Base-by-base conservation (phyloP, 192 early-diverging fungal species). In the Kappamyces sp. region DNA sequence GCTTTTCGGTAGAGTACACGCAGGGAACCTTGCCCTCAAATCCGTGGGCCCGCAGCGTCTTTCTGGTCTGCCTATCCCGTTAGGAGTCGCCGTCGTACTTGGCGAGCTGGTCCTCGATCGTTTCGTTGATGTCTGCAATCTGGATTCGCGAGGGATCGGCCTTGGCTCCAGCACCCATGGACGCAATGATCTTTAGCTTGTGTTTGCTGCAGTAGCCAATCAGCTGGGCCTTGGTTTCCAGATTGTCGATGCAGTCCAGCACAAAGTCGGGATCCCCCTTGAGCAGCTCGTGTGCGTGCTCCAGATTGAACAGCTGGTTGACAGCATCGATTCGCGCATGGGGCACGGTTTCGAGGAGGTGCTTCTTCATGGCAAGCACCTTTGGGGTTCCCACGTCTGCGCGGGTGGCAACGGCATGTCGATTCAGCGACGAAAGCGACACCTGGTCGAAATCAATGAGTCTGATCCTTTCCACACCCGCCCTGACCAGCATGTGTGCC, bases 371-470 rank as follows among this genome's bases (percentile, higher is more conserved):
- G 11, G 86, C 80, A 1, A 66, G 62, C 0, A 89, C 88, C 72
- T 98, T 96, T 45, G 92, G 83, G 1, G 79, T 91, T 2, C 93
- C 92, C 4, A 96, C 91, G 62, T 91, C 91, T 1, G 80, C 83
- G n/a, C 86, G 83, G 0, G 86, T 89, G 4, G 93, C 93, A 2
- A 95, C 90, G 0, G 92, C 91, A 53, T 98, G 95, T 41, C 95
- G 77, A 69, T 98, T 98, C 58, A 98, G 74, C n/a, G 80, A 84
- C 40, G 90, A 91, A 22, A 96, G 71, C 1, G 93, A 90, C 11
- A 98, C 94, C 70, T 96, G 93, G 72, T 98, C 96, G 73, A 98
- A 98, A 57, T 98, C 96, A 50, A 98, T 92, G 35, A 98, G 67
- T 14, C 94, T 81, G 37, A 98, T 72, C 32, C 76, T 77, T 58